Conservation (phyloP, 2,329 filamentous ascomycete species). For the Calonectria hongkongensis region DNA sequence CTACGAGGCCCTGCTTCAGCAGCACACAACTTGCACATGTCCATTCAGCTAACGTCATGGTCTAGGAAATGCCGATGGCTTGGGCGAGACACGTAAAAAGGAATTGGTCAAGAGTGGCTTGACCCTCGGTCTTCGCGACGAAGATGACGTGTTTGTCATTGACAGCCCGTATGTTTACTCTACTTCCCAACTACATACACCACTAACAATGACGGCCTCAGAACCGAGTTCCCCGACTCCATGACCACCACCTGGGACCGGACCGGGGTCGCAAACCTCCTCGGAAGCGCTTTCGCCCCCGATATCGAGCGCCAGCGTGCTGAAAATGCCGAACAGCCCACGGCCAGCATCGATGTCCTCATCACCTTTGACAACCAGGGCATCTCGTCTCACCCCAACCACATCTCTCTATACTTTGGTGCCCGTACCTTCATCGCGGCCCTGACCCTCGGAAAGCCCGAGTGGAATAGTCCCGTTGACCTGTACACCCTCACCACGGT, state of each 20-base stretch:
- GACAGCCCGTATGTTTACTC: conserved; percentile 79
- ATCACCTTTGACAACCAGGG: conserved; percentile 92
- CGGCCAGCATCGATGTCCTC: conserved; percentile 83
- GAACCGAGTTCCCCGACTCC: conserved; percentile 86
- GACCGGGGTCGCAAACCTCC: conserved; percentile 79
- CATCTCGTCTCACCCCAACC: conserved; percentile 93
- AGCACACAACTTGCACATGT: not conserved
- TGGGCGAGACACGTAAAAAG: conserved; percentile 87
- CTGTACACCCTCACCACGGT: conserved; percentile 90
- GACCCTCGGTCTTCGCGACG: conserved; percentile 82
- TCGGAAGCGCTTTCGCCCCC: conserved; percentile 84
- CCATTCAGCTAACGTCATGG: conserved; percentile 43
- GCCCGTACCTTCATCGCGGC: conserved; percentile 82
- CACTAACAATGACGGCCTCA: conserved; percentile 35
- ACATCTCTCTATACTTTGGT: conserved; percentile 91
- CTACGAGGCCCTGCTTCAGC: not conserved
- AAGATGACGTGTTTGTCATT: conserved; percentile 89
- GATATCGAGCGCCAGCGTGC: conserved; percentile 66
- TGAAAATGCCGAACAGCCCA: conserved; percentile 60
- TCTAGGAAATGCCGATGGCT: conserved; percentile 87
- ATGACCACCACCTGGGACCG: conserved; percentile 89
- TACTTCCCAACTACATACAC: not conserved
- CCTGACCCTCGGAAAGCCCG: conserved; percentile 78
- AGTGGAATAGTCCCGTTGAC: conserved; percentile 83
- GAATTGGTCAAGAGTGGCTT: conserved; percentile 89